Evolutionary conservation across 768 basidiomycete genomes (phyloP).

Genomic region (Tephrocybe sp.): DNA sequence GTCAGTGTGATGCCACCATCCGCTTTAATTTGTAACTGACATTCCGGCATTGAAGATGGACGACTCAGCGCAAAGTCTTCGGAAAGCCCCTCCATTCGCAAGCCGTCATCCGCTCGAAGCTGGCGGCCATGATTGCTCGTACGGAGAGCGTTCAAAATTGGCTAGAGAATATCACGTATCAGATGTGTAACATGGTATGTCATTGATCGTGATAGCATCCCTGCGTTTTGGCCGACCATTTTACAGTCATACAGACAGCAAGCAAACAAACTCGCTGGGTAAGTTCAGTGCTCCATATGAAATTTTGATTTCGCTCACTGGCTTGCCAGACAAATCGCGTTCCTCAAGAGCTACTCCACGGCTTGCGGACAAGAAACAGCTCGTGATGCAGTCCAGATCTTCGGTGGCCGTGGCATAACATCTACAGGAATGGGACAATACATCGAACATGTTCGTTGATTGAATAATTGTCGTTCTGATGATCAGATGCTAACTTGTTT

Average conservation of each 20-base stretch:
- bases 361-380: constrained; percentile 64
- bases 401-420: constrained; percentile 86
- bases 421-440: constrained; percentile 76
- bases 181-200: constrained; percentile 76
- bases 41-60: constrained; percentile 54
- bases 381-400: constrained; percentile 58
- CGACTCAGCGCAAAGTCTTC: constrained; percentile 85
- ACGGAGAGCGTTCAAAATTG: constrained; percentile 60
- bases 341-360: constrained; percentile 70
- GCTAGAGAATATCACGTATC: constrained; percentile 87
- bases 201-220: background rate
- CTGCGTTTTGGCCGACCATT: background rate
- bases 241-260: constrained; percentile 65
- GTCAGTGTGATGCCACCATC: constrained; percentile 26
- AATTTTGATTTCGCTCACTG: background rate
- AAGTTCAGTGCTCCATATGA: constrained; percentile 13
- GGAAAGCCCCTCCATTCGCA: constrained; percentile 83
- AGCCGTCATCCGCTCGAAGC: constrained; percentile 83
- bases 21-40: background rate
- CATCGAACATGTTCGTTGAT: constrained; percentile 62
- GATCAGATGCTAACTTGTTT: background rate
- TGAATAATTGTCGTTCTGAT: background rate
- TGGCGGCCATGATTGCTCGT: constrained; percentile 87
- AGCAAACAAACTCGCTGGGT: constrained; percentile 74
- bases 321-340: constrained; percentile 57